These are phyloP conservation scores for Xylaria sp. DNA, from an alignment of 2,329 filamentous ascomycete species.

Conservation along the genomic window DNA sequence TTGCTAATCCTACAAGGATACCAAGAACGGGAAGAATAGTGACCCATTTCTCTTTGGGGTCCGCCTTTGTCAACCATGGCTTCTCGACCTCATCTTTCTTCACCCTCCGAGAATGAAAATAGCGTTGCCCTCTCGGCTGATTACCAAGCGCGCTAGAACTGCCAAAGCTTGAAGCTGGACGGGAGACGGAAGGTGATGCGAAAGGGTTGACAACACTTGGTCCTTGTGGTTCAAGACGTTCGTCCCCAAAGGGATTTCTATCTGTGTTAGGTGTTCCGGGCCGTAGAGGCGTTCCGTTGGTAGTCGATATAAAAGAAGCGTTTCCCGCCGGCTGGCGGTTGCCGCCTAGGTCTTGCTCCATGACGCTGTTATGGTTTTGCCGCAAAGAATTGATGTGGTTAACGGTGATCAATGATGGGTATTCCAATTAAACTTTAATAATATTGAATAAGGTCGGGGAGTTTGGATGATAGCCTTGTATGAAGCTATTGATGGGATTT, in stretches of 20 bases:
- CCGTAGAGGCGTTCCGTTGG: conserved; percentile 54
- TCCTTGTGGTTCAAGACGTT: conserved; percentile 41
- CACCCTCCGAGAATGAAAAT: conserved; percentile 80
- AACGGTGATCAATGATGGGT: background rate
- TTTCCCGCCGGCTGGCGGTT: conserved; percentile 45
- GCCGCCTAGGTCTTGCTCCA: conserved; percentile 42
- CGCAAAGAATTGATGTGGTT: background rate
- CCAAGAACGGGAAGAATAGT: conserved; percentile 82
- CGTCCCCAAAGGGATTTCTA: conserved; percentile 57
- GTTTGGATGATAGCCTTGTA: background rate
- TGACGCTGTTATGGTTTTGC: conserved; percentile 14
- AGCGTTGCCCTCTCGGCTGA: conserved; percentile 60
- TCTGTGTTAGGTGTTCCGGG: conserved; percentile 58
- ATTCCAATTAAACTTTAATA: background rate
- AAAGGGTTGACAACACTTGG: conserved; percentile 57
- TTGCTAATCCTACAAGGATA: conserved; percentile 72
- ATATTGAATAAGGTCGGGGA: background rate
- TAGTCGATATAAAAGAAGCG: conserved; percentile 54
- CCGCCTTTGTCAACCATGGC: conserved; percentile 78
- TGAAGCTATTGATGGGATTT: conserved; percentile 6
- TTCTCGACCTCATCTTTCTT: conserved; percentile 79
- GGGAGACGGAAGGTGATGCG: conserved; percentile 56
- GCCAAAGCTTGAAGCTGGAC: conserved; percentile 61
- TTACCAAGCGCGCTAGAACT: conserved; percentile 55
- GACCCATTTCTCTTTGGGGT: conserved; percentile 87